Base-by-base conservation (phyloP, 768 basidiomycete species). In the Suillus plorans region DNA sequence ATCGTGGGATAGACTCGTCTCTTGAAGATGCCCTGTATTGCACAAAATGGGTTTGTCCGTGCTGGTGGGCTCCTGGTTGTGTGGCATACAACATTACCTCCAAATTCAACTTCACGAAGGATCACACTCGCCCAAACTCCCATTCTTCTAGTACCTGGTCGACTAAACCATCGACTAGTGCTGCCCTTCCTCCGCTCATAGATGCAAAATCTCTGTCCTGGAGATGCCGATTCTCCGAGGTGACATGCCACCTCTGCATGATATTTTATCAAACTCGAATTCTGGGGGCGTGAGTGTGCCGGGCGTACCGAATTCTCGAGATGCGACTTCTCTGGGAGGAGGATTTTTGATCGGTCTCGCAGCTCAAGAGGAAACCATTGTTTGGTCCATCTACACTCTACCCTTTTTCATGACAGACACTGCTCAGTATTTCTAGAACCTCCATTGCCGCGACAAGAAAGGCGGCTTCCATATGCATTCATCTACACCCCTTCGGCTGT, bases 351-450 rank as follows among this genome's bases (percentile, higher is more conserved):
- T 75, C 63, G 89, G 90, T 13, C 84, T 87, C 0, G 83, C 85
- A 63, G 89, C 89, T 1, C 89, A 91, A 69, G 90, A 91, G 72
- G 89, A 91, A 72, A 85, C 85, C 37, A 80, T 91, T 69, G 88
- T 89, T 12, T 85, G 89, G 31, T 45, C 82, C 88, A 7, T 89
- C 88, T 5, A 88, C 85, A 9, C 78, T 91, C 4, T 89, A 87
- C 69, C 75, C 0, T 80, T 84, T 3, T 85, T 90, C 61, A 78
- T 79, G 65, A 81, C 85, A 2, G 69, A 71, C 13, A 78, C 77
- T 14, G 85, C 83, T 1, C 74, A 81, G 57, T 78, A 80, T 45
- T 90, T 89, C 74, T 89, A 91, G 74, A 75, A 73, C 0, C 72
- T 83, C 12, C 89, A 90, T 73, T 68, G 65, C 53, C 2, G 20